Evolutionary conservation across 2,329 filamentous ascomycete species (phyloP).

Genomic region (Trichoderma citrinoviride): DNA sequence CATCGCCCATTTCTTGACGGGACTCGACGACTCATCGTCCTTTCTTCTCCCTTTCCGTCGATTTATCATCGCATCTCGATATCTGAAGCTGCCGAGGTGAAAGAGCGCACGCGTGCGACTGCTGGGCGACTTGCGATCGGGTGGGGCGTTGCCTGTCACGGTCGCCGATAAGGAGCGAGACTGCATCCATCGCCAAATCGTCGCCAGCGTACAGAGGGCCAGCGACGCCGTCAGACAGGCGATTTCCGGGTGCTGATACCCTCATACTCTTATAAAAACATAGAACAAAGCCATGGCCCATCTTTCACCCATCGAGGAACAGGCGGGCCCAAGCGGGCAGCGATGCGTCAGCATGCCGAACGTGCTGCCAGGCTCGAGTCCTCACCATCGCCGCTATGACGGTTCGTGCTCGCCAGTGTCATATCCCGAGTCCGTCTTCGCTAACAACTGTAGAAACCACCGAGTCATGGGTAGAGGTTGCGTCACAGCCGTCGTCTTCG

Average conservation of each 20-base stretch:
- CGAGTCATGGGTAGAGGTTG: conserved; percentile 97
- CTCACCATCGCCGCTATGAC: conserved; percentile 37
- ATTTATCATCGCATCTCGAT: neutral
- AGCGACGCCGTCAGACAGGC: neutral
- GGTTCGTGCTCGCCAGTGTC: conserved; percentile 30
- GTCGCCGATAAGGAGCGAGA: conserved; percentile 18
- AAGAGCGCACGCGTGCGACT: conserved; percentile 1
- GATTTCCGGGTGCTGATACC: neutral
- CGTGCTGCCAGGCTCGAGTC: neutral
- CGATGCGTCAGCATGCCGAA: conserved; percentile 14
- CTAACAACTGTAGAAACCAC: conserved; percentile 53
- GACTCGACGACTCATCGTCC: neutral
- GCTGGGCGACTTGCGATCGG: conserved; percentile 15
- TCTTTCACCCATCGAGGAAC: neutral
- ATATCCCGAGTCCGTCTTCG: neutral
- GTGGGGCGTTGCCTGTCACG: conserved; percentile 15
- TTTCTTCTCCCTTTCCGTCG: neutral
- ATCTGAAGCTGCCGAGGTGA: neutral
- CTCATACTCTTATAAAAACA: neutral
- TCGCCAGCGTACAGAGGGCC: neutral
- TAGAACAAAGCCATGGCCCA: conserved; percentile 1
- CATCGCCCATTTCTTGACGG: neutral
- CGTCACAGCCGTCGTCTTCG: conserved; percentile 89
- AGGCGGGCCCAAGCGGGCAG: conserved; percentile 3
- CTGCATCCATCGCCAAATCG: conserved; percentile 7